Percentiles rank a stretch among this genome's conserved stretches.
Conservation (phyloP, 768 basidiomycete genomes). For the Sporobolomyces roseus region DNA sequence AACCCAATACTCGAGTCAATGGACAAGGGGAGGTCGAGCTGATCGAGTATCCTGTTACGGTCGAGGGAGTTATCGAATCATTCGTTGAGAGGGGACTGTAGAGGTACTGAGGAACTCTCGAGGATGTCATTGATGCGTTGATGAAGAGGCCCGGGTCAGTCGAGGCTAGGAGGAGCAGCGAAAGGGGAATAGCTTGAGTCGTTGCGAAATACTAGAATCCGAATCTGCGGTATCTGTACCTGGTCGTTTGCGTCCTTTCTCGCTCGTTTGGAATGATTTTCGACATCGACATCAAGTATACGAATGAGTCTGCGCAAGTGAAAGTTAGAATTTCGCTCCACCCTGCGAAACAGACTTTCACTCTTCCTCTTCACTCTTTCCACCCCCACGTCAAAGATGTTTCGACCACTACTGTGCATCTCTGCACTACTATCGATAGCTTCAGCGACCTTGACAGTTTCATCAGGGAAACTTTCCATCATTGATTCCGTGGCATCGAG, state of each 20-base stretch:
- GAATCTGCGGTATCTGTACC: too few species aligned
- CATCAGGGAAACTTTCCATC: conserved; percentile 22
- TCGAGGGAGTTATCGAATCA: conserved; percentile 71
- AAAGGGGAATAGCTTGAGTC: not conserved
- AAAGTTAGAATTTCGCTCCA: too few species aligned
- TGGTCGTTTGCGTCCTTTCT: too few species aligned
- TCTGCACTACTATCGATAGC: not conserved
- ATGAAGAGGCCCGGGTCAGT: too few species aligned
- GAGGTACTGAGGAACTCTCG: too few species aligned
- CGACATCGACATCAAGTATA: too few species aligned
- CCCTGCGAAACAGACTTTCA: not conserved
- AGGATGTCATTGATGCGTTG: too few species aligned
- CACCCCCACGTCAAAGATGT: not conserved
- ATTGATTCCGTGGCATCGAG: conserved; percentile 16
- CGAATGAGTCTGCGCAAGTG: too few species aligned
- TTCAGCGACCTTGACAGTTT: not conserved
- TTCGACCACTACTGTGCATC: not conserved
- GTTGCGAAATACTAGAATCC: too few species aligned
- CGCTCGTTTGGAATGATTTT: too few species aligned
- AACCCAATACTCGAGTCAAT: conserved; percentile 61
- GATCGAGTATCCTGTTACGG: conserved; percentile 65
- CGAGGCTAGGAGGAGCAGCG: too few species aligned
- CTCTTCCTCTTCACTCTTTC: not conserved
- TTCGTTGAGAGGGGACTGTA: conserved; percentile 68
- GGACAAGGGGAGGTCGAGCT: conserved; percentile 65